Conservation (phyloP, 768 basidiomycete genomes). For the Pleurotus cornucopiae region DNA sequence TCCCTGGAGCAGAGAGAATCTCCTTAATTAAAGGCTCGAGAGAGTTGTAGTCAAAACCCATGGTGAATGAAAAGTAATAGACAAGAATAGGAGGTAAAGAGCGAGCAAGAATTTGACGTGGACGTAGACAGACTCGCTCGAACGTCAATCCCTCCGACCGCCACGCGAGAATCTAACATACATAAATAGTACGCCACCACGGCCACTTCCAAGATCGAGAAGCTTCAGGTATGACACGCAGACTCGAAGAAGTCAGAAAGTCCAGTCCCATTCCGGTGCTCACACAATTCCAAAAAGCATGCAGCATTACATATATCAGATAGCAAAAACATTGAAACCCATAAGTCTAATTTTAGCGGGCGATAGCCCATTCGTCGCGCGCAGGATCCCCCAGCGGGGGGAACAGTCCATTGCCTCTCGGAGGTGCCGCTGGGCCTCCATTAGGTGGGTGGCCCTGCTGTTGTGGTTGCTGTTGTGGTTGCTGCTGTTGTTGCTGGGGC, state of each 20-base stretch:
- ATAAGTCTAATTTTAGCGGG: constrained; percentile 22
- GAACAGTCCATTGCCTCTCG: constrained; percentile 46
- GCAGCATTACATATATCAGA: background rate
- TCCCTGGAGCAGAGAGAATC: constrained; percentile 74
- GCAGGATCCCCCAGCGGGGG: constrained; percentile 63
- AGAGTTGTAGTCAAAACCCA: constrained; percentile 49
- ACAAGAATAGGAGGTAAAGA: constrained; percentile 16
- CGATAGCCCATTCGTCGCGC: constrained; percentile 61
- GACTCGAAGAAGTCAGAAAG: background rate
- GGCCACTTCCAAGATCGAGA: background rate
- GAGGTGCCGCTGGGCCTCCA: constrained; percentile 11
- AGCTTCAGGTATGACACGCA: background rate
- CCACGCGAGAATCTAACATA: constrained; percentile 4
- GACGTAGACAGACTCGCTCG: background rate
- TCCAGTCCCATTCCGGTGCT: background rate
- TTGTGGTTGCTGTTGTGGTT: constrained; percentile 20
- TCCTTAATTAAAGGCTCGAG: constrained; percentile 60
- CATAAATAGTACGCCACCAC: background rate
- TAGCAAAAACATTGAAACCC: background rate
- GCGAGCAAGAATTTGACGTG: background rate
- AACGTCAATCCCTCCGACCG: constrained; percentile 3
- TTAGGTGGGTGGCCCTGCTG: constrained; percentile 29
- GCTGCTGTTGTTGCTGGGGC: constrained; percentile 35
- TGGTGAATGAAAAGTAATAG: constrained; percentile 18
- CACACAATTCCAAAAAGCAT: background rate